These are phyloP conservation scores for Inga oerstediana DNA, from an alignment of 306 rosid species.

Conservation along the genomic window DNA sequence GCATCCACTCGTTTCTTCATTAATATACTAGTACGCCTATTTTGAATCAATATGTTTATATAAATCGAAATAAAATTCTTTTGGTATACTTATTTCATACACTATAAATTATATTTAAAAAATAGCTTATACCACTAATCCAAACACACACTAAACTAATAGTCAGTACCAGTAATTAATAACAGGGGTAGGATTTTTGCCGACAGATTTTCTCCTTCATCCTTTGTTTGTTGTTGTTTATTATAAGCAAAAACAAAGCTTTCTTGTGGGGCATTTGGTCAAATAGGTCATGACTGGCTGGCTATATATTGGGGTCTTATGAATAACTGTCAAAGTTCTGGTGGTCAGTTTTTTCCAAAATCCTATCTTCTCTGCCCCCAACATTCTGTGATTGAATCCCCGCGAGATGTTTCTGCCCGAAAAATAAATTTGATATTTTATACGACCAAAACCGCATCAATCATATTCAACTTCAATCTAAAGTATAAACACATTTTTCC, in stretches of 20 bases:
- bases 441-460: not conserved
- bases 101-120: too few species aligned
- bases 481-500: not conserved
- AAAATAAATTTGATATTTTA: not conserved
- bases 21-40: too few species aligned
- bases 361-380: not conserved
- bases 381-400: not conserved
- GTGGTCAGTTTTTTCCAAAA: not conserved
- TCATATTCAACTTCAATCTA: not conserved
- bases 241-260: not conserved
- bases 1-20: not conserved
- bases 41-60: too few species aligned
- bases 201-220: not conserved
- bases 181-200: not conserved
- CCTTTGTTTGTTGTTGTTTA: not conserved
- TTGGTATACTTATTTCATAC: too few species aligned
- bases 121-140: too few species aligned
- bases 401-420: not conserved
- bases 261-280: not conserved
- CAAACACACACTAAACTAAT: too few species aligned
- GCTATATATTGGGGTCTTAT: not conserved
- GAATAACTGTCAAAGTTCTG: not conserved
- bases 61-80: too few species aligned
- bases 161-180: not conserved
- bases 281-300: conserved; percentile 7